Evolutionary conservation across 2,329 filamentous ascomycete species (phyloP).

Genomic region (Microdochium trichocladiopsis): DNA sequence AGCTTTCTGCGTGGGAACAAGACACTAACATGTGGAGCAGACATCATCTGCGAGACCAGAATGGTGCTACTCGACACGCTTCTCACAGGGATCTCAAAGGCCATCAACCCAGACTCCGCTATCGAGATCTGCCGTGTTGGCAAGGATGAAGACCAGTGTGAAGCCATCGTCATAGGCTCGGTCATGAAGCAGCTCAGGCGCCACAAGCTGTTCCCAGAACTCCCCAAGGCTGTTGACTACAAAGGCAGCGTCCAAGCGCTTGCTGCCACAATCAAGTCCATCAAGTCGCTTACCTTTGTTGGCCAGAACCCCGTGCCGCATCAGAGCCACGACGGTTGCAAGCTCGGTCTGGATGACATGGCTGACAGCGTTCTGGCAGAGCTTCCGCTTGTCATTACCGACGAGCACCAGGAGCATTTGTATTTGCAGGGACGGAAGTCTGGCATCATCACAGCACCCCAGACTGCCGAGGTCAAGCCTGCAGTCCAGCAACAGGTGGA

Average conservation of each 20-base stretch:
- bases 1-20: neutral
- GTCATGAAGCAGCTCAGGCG: slow-evolving; percentile 7
- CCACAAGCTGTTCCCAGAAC: slow-evolving; percentile 9
- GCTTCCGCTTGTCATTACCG: neutral
- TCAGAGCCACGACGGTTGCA: slow-evolving; percentile 11
- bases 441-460: neutral
- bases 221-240: slow-evolving; percentile 9
- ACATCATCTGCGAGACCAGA: slow-evolving; percentile 7
- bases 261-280: slow-evolving; percentile 6
- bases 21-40: slow-evolving; percentile 2
- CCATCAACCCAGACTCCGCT: slow-evolving; percentile 3
- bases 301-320: slow-evolving; percentile 13
- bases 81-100: slow-evolving; percentile 5
- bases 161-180: slow-evolving; percentile 17
- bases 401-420: neutral
- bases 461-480: neutral
- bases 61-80: slow-evolving; percentile 8
- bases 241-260: slow-evolving; percentile 10
- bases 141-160: slow-evolving; percentile 9
- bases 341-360: slow-evolving; percentile 9
- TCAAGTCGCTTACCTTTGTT: slow-evolving; percentile 10
- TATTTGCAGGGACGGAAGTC: neutral
- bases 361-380: neutral
- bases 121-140: slow-evolving; percentile 11
- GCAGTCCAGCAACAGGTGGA: neutral